These are phyloP conservation scores for Penicillium occitanis DNA, from an alignment of 2,329 filamentous ascomycete species.

Conservation along the genomic window DNA sequence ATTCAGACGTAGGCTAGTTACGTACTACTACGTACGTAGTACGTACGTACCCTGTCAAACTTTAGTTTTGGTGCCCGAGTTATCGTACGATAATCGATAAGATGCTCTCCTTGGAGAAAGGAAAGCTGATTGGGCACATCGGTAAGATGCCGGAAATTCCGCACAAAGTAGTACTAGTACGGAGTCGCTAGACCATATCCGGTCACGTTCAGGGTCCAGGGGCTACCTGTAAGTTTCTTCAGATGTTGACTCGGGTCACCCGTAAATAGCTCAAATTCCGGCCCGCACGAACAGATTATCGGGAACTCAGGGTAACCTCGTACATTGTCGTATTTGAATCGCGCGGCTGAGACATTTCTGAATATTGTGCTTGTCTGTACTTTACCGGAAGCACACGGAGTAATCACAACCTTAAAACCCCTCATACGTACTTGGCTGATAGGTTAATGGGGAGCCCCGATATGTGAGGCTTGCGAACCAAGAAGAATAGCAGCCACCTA, in stretches of 20 bases:
- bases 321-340: background rate
- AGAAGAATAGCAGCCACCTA: background rate
- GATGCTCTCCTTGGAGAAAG: background rate
- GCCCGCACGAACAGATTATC: background rate
- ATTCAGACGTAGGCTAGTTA: background rate
- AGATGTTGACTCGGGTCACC: background rate
- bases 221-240: background rate
- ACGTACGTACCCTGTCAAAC: background rate
- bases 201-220: slow-evolving; percentile 8
- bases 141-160: background rate
- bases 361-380: background rate
- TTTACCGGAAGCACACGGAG: background rate
- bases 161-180: background rate
- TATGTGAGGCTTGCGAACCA: background rate
- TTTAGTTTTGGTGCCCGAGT: background rate
- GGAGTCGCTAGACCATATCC: background rate
- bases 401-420: too few species aligned
- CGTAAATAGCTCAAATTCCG: background rate
- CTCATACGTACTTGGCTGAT: background rate
- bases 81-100: background rate
- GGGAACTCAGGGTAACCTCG: background rate
- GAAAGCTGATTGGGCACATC: background rate
- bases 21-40: too few species aligned
- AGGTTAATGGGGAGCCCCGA: background rate
- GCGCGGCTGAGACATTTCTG: background rate